Conservation (phyloP, 345 rosid species). For the Conringia planisiliqua region DNA sequence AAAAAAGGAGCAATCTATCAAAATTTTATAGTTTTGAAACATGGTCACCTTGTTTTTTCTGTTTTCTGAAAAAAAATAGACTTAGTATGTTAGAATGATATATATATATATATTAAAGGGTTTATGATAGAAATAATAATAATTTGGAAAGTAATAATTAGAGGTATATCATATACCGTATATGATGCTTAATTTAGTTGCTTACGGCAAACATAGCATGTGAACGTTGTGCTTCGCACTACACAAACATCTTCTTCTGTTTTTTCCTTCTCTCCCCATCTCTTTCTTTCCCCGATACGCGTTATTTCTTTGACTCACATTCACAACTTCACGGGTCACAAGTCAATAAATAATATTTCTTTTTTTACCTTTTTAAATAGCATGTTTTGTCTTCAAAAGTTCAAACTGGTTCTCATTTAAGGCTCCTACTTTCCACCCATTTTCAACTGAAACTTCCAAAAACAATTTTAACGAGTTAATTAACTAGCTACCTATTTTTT, state of each 20-base stretch:
- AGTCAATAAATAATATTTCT: background rate
- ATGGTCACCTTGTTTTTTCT: background rate
- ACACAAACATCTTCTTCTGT: conserved; percentile 6
- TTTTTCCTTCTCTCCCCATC: background rate
- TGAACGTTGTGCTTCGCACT: conserved; percentile 15
- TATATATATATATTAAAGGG: too few relatives aligned
- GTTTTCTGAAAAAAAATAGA: background rate
- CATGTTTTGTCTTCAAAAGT: background rate
- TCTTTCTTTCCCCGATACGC: background rate
- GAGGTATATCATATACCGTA: background rate
- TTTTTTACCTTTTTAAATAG: too few relatives aligned
- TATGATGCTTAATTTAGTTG: background rate
- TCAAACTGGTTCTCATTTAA: background rate
- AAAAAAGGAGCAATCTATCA: background rate
- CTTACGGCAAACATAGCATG: conserved; percentile 16
- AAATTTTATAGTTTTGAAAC: background rate
- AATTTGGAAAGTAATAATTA: background rate
- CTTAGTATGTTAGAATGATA: background rate
- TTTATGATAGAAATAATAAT: background rate
- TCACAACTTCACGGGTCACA: background rate
- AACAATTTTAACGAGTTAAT: too few relatives aligned
- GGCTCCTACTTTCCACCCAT: background rate
- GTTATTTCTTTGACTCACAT: background rate
- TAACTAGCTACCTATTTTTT: background rate
- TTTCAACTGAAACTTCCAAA: background rate